These are phyloP conservation scores for Viscum album DNA, from an alignment of 177 flowering plant species.

Conservation along the genomic window DNA sequence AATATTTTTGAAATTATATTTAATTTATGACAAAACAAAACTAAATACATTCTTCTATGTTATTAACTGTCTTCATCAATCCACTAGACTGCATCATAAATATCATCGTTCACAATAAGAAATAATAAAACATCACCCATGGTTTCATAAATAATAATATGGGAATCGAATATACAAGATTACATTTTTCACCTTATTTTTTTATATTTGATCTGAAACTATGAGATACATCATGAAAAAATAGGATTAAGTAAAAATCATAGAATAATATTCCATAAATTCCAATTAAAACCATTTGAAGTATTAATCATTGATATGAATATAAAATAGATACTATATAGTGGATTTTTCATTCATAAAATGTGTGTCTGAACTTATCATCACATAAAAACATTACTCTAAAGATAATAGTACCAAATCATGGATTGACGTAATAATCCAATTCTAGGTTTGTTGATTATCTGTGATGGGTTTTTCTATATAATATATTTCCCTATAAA, in stretches of 20 bases:
- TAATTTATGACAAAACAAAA: too few relatives aligned
- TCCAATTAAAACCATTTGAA: not conserved
- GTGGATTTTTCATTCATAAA: not conserved
- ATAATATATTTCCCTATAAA: slow-evolving; percentile 58
- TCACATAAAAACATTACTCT: not conserved
- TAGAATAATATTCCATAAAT: not conserved
- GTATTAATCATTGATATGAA: not conserved
- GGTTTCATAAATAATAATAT: slow-evolving; percentile 38
- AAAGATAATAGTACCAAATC: slow-evolving; percentile 41
- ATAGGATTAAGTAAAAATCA: not conserved
- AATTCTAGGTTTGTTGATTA: slow-evolving; percentile 70
- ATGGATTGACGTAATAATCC: slow-evolving; percentile 62
- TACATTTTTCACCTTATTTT: not conserved
- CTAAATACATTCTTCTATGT: slow-evolving; percentile 28
- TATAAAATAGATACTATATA: too few relatives aligned
- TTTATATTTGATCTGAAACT: not conserved
- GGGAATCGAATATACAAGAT: not conserved
- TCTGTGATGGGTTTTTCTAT: slow-evolving; percentile 76
- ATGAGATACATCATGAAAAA: not conserved
- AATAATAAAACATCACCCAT: slow-evolving; percentile 82
- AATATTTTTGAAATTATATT: too few relatives aligned
- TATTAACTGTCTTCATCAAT: slow-evolving; percentile 57
- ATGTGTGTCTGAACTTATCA: not conserved
- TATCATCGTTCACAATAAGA: slow-evolving; percentile 98
- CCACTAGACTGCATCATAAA: slow-evolving; percentile 68